Percentiles rank a stretch among this genome's conserved stretches.
phyloP scores from a whole-genome alignment of 192 early-diverging fungal species.

The Dimargaris xerosporica region DNA sequence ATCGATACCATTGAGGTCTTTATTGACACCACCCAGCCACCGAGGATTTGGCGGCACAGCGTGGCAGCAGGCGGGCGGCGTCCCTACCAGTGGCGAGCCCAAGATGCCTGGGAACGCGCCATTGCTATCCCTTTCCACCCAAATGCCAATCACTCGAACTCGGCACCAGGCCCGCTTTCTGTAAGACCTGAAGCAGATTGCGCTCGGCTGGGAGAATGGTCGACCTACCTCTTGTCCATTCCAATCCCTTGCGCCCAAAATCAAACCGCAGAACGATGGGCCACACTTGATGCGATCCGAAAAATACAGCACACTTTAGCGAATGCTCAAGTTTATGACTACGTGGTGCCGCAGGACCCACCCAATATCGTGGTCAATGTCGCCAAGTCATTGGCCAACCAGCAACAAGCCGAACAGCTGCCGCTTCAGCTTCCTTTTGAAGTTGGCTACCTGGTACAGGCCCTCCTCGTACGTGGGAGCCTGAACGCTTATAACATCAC shows the following conservation, averaged over 20 bases:
- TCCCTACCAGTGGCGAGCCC: neutral
- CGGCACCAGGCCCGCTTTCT: neutral
- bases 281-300: no score
- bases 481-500: neutral
- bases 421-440: neutral
- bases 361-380: neutral
- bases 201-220: neutral
- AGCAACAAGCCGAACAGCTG: neutral
- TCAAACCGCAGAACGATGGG: no score
- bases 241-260: neutral
- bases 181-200: neutral
- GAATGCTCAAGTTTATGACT: no score
- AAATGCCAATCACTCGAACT: no score
- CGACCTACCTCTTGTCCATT: neutral
- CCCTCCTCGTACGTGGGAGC: neutral
- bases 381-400: no score
- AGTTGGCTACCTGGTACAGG: neutral
- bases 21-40: neutral
- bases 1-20: neutral
- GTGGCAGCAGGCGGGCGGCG: neutral
- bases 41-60: neutral
- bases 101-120: constrained; percentile 1
- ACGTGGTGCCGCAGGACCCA: no score
- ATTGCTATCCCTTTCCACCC: neutral
- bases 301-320: neutral